phyloP scores from a whole-genome alignment of 257 asterid species.

The Dorcoceras hygrometricum region DNA sequence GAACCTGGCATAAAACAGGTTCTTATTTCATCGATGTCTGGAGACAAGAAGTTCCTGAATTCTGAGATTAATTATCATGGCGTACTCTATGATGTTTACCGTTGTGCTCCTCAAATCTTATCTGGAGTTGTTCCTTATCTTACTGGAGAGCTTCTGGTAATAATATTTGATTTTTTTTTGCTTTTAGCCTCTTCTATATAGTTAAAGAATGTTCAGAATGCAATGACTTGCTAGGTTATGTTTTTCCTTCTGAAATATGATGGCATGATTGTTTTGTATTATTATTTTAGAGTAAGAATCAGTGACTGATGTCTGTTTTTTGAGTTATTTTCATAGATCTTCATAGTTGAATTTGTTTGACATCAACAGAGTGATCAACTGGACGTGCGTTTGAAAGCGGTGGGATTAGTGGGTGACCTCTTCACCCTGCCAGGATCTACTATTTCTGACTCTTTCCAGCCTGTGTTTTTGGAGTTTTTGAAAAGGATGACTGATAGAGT shows the following conservation, averaged over 20 bases:
- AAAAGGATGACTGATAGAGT: constrained; percentile 86
- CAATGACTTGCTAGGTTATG: constrained; percentile 10
- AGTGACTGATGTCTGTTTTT: constrained; percentile 18
- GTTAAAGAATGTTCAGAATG: neutral
- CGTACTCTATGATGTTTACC: constrained; percentile 71
- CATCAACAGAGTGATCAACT: constrained; percentile 73
- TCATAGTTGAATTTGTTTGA: constrained; percentile 29
- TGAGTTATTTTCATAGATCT: constrained; percentile 11
- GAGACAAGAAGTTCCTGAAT: constrained; percentile 59
- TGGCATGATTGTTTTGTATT: constrained; percentile 10
- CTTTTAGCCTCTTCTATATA: constrained; percentile 12
- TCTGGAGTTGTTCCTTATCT: constrained; percentile 90
- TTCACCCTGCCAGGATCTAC: constrained; percentile 68
- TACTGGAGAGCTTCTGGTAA: constrained; percentile 98
- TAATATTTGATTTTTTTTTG: constrained; percentile 27
- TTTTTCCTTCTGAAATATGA: constrained; percentile 18
- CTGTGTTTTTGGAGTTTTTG: constrained; percentile 76
- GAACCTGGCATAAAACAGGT: constrained; percentile 84
- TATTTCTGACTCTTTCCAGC: constrained; percentile 69
- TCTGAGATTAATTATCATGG: constrained; percentile 63
- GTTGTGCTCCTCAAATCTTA: constrained; percentile 77
- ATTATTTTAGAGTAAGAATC: constrained; percentile 14
- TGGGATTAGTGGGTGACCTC: constrained; percentile 82
- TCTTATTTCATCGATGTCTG: constrained; percentile 84
- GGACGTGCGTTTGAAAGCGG: constrained; percentile 81